Conservation (phyloP, 352 stramenopile species). For the Plasmopara muralis region DNA sequence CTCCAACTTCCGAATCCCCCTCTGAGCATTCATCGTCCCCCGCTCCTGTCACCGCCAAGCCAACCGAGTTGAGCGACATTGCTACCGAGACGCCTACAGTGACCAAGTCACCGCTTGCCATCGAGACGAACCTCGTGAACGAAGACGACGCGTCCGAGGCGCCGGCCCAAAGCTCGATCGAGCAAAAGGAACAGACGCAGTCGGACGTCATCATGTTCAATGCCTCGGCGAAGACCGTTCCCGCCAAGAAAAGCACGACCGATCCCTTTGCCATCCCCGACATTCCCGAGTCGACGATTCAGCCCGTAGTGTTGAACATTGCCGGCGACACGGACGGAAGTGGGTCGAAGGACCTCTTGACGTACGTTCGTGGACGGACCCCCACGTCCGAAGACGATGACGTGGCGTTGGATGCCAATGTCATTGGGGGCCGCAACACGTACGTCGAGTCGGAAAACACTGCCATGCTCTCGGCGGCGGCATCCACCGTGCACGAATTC, state of each 20-base stretch:
- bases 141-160: conserved; percentile 9
- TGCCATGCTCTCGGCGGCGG: conserved; percentile 36
- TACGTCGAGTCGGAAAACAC: conserved; percentile 43
- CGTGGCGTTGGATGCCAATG: conserved; percentile 25
- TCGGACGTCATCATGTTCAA: conserved; percentile 51
- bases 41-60: conserved; percentile 14
- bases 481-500: conserved; percentile 49
- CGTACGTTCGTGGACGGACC: conserved; percentile 43
- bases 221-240: conserved; percentile 23
- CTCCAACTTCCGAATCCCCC: conserved; percentile 8
- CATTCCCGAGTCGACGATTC: conserved; percentile 21
- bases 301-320: conserved; percentile 48
- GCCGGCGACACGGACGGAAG: conserved; percentile 16
- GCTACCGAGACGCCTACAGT: conserved; percentile 15
- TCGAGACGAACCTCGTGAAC: conserved; percentile 34
- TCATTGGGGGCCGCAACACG: conserved; percentile 51
- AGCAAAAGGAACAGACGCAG: conserved; percentile 31
- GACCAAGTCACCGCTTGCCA: conserved; percentile 32
- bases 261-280: conserved; percentile 55
- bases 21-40: conserved; percentile 11
- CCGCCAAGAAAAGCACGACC: conserved; percentile 19
- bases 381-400: conserved; percentile 5
- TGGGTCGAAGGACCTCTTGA: conserved; percentile 28
- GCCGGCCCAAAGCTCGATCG: conserved; percentile 11
- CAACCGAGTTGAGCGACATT: conserved; percentile 8